Evolutionary conservation across 352 stramenopile genomes (phyloP).

Genomic region (Pythium guiyangense): DNA sequence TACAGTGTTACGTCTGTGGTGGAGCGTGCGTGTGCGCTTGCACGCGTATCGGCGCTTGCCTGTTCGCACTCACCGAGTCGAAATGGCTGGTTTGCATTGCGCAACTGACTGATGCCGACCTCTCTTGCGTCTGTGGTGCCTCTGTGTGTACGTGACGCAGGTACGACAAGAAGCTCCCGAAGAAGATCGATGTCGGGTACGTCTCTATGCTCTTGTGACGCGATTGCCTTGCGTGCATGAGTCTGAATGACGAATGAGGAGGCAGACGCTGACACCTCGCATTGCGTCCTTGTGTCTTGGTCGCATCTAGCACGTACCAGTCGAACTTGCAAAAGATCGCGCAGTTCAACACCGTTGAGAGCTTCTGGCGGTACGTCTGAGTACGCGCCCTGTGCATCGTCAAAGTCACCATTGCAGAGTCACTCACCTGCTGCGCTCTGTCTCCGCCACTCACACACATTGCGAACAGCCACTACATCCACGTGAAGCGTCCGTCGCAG

Average conservation of each 20-base stretch:
- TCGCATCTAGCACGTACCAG: slow-evolving; percentile 50
- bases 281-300: slow-evolving; percentile 2
- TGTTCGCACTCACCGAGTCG: not conserved
- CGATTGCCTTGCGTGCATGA: not conserved
- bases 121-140: not conserved
- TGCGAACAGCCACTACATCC: slow-evolving; percentile 79
- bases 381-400: not conserved
- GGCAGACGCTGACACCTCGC: no score
- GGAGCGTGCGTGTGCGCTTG: not conserved
- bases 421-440: not conserved
- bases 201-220: slow-evolving; percentile 4
- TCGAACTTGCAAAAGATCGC: slow-evolving; percentile 86
- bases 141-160: slow-evolving; percentile 28
- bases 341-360: slow-evolving; percentile 89
- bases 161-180: slow-evolving; percentile 93
- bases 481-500: slow-evolving; percentile 91
- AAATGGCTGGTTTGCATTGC: not conserved
- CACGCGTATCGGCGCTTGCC: not conserved
- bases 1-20: not conserved
- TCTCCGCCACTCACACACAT: not conserved
- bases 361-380: slow-evolving; percentile 87
- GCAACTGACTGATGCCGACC: not conserved
- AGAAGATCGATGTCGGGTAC: slow-evolving; percentile 86
- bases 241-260: no score
- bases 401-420: no score